A percentile compares a stretch with the other conserved stretches of the same genome.
Conservation (phyloP, 2,329 filamentous ascomycete genomes). For the Phialocephala subalpina region DNA sequence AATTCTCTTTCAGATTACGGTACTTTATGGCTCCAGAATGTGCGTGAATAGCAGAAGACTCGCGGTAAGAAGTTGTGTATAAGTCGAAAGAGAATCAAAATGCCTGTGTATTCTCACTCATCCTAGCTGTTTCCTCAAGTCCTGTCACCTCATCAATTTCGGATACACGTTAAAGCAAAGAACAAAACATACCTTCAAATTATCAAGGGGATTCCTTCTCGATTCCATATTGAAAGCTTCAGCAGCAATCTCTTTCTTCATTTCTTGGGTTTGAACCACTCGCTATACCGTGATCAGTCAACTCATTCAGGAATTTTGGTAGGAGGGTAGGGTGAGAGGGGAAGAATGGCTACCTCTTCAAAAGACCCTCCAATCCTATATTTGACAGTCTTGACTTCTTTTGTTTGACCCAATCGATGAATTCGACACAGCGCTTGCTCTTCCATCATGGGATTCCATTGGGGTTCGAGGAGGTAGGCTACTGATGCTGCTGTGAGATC, state of each 20-base stretch:
- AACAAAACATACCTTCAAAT: neutral
- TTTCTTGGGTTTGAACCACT: neutral
- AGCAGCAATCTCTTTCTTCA: constrained; percentile 15
- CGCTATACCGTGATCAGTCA: neutral
- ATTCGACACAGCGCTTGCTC: constrained; percentile 41
- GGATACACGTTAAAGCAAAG: neutral
- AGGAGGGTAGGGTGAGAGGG: too few species aligned
- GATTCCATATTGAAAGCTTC: constrained; percentile 5
- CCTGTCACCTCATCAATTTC: neutral
- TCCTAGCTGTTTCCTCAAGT: neutral
- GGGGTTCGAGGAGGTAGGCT: constrained; percentile 43
- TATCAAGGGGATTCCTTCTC: constrained; percentile 8
- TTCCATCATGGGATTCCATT: constrained; percentile 45
- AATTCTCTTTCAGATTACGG: too few species aligned
- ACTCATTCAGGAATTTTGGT: too few species aligned
- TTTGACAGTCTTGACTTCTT: constrained; percentile 35
- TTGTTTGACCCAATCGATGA: constrained; percentile 39
- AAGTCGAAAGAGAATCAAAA: too few species aligned
- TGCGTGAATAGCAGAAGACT: too few species aligned
- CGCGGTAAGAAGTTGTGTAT: too few species aligned
- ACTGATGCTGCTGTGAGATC: constrained; percentile 38
- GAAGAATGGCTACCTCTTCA: constrained; percentile 29
- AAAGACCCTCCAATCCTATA: constrained; percentile 41
- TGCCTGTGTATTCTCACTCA: neutral
- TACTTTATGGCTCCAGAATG: too few species aligned